Evolutionary conservation across 345 rosid genomes (phyloP).

Genomic region (Litchi chinensis): DNA sequence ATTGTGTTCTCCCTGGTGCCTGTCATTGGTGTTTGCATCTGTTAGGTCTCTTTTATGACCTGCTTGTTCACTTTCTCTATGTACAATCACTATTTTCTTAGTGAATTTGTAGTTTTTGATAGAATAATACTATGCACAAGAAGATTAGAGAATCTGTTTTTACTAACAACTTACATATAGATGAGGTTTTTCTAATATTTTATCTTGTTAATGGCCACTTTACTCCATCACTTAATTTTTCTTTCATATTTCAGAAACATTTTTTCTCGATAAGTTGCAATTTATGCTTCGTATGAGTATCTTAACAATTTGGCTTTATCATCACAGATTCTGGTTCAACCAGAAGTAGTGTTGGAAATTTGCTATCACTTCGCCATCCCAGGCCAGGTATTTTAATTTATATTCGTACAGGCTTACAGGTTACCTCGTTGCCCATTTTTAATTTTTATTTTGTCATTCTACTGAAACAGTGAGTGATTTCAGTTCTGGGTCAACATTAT

Average conservation of each 20-base stretch:
- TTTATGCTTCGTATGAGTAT: background rate
- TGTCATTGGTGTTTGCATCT: too few species aligned
- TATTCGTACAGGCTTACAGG: background rate
- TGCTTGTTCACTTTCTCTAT: too few species aligned
- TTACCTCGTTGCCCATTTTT: background rate
- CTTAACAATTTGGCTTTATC: conserved; percentile 7
- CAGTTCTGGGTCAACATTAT: background rate
- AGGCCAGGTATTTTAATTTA: conserved; percentile 57
- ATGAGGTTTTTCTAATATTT: background rate
- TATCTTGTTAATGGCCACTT: too few species aligned
- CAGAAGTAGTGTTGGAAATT: conserved; percentile 38
- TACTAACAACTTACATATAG: background rate
- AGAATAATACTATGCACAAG: background rate
- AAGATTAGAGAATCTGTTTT: background rate
- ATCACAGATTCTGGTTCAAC: conserved; percentile 35
- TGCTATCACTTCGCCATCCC: conserved; percentile 76
- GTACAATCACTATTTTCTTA: too few species aligned
- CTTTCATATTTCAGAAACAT: background rate
- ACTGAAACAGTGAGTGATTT: background rate
- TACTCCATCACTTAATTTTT: too few species aligned
- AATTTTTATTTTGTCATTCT: too few species aligned
- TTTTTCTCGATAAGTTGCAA: too few species aligned
- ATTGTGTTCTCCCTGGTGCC: too few species aligned
- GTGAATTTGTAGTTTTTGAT: too few species aligned
- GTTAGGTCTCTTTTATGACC: too few species aligned